phyloP scores from a whole-genome alignment of 306 rosid genomes.

The Rosa lucieae region DNA sequence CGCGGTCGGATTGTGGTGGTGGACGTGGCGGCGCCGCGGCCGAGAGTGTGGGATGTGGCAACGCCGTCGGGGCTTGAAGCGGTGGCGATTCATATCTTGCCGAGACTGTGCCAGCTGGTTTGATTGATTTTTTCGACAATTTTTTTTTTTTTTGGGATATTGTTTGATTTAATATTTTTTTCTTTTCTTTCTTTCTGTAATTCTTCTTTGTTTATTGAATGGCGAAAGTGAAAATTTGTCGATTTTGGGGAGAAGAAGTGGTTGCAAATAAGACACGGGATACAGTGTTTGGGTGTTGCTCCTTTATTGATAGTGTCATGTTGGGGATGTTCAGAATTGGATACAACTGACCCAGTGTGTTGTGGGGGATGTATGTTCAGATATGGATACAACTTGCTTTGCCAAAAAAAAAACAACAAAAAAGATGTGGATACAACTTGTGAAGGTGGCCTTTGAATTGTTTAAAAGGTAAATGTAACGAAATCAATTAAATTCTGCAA shows the following conservation, averaged over 20 bases:
- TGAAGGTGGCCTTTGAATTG: too few species aligned
- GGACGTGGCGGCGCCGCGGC: constrained; percentile 39
- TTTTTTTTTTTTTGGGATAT: neutral
- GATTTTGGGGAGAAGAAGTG: neutral
- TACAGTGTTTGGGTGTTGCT: neutral
- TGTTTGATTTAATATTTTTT: neutral
- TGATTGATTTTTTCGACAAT: neutral
- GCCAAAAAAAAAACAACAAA: too few species aligned
- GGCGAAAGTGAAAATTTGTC: constrained; percentile 15
- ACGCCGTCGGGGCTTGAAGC: constrained; percentile 59
- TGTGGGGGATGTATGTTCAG: too few species aligned
- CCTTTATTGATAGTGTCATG: neutral
- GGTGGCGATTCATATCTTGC: constrained; percentile 65
- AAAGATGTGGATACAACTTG: too few species aligned
- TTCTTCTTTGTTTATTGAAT: neutral
- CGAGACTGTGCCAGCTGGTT: constrained; percentile 39
- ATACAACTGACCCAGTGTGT: too few species aligned
- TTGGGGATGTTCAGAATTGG: neutral
- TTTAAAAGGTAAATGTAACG: too few species aligned
- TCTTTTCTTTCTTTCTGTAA: too few species aligned
- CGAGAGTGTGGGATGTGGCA: constrained; percentile 40
- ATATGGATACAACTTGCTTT: too few species aligned
- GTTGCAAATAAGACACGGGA: neutral
- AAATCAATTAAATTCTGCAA: too few species aligned
- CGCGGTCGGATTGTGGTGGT: constrained; percentile 50